Base-by-base conservation (phyloP, 2,329 filamentous ascomycete genomes). In the Nothopassalora personata region DNA sequence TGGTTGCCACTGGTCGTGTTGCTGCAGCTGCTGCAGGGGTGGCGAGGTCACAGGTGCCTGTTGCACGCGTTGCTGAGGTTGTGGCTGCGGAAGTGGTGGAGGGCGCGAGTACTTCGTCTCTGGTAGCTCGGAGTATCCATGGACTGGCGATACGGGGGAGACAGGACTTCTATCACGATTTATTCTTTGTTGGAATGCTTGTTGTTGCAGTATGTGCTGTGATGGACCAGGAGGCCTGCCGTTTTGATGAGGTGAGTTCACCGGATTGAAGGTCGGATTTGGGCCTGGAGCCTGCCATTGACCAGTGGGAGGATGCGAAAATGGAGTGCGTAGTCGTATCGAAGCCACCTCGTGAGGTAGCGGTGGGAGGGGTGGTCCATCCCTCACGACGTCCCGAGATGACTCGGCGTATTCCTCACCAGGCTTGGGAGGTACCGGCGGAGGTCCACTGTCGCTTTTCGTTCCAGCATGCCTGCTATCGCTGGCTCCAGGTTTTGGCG, bases 381-480 rank as follows among this genome's bases (percentile, higher is more conserved):
- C 62, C 46, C 60, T 55, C 27, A 50, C 31, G 1, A 60, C 23
- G 48, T 66, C 60, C 19, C 64, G 58, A 48, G 62, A 59, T 18
- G 58, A 39, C 43, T 60, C 55, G 27, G 58, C 58, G 52, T 61
- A 61, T 61, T 61, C 77, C 68, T 73, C 68, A 9, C 72, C 73
- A 3, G 75, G 75, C 55, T 86, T 86, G 0, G 84, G 85, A 0
- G 86, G 77, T 60, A 78, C 75, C 31, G 78, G 79, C 15, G 79
- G 80, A 51, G 77, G 78, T 39, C 61, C 61, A 19, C 33, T 62
- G n/a, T 52, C 47, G 11, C 56, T 56, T 19, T 64, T 48, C 54
- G 63, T 62, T 18, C 66, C 59, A 8, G 61, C 51, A 33, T 66
- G 56, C 15, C 55, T 57, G 2, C 49, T 43, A 18, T 34, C 54